Evolutionary conservation across 1,284 basidiomycete genomes (phyloP).

Genomic region (Cryptococcus deneoformans): DNA sequence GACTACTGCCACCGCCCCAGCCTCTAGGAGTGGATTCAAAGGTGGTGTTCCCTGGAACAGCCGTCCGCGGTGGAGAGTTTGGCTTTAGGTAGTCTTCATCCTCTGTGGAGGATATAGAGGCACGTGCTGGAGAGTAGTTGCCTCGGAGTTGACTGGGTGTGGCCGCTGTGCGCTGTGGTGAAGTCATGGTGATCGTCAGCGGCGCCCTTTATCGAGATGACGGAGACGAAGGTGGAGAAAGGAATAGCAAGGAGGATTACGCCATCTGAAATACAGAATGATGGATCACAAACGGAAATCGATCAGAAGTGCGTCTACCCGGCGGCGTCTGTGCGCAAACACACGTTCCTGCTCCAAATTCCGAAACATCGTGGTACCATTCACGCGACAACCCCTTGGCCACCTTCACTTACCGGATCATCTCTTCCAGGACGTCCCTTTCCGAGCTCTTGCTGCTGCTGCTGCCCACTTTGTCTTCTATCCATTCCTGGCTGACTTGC

Average conservation of each 20-base stretch:
- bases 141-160: background rate
- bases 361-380: background rate
- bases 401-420: background rate
- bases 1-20: constrained; percentile 8
- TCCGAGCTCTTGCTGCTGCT: constrained; percentile 19
- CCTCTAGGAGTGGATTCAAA: constrained; percentile 15
- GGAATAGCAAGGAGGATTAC: background rate
- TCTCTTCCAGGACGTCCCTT: constrained; percentile 16
- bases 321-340: background rate
- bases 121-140: constrained; percentile 6
- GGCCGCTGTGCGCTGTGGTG: background rate
- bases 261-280: background rate
- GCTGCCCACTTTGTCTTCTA: background rate
- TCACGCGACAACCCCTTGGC: too few relatives aligned
- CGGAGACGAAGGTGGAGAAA: background rate
- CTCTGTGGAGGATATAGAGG: constrained; percentile 17
- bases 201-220: background rate
- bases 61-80: constrained; percentile 7
- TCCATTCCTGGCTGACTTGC: background rate
- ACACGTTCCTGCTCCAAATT: background rate
- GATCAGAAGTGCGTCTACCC: background rate
- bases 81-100: constrained; percentile 20
- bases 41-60: constrained; percentile 7
- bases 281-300: background rate
- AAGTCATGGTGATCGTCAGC: background rate